phyloP scores from a whole-genome alignment of 306 rosid species.

The Cucumis melo region DNA sequence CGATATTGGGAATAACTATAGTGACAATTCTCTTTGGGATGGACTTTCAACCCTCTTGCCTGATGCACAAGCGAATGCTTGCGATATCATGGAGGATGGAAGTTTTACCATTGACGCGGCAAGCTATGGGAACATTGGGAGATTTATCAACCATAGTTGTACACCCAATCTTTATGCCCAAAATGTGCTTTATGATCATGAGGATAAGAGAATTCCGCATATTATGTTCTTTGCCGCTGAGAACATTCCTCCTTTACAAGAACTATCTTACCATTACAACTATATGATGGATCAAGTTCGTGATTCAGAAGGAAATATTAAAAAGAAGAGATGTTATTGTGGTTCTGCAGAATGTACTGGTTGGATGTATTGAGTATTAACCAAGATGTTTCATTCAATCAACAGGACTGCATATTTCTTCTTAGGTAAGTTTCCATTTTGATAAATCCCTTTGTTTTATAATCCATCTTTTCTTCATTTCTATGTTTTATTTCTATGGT shows the following conservation, averaged over 20 bases:
- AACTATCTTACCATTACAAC: constrained; percentile 71
- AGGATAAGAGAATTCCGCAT: constrained; percentile 81
- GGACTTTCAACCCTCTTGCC: constrained; percentile 58
- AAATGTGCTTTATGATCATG: constrained; percentile 70
- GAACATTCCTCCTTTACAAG: constrained; percentile 89
- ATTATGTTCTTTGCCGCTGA: constrained; percentile 89
- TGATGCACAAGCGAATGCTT: constrained; percentile 28
- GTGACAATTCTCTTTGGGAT: constrained; percentile 48
- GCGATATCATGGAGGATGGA: constrained; percentile 35
- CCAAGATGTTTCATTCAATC: background rate
- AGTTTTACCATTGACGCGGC: constrained; percentile 84
- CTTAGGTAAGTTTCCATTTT: background rate
- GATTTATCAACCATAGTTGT: constrained; percentile 87
- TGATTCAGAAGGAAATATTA: constrained; percentile 64
- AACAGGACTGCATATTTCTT: background rate
- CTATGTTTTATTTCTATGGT: background rate
- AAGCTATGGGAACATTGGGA: constrained; percentile 66
- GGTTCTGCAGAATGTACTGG: constrained; percentile 75
- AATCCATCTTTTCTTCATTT: background rate
- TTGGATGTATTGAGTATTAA: constrained; percentile 56
- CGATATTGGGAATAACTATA: constrained; percentile 62
- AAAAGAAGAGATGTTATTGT: constrained; percentile 66
- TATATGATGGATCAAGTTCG: constrained; percentile 54
- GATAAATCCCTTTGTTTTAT: background rate
- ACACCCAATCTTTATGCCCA: constrained; percentile 95